phyloP scores from a whole-genome alignment of 192 early-diverging fungal genomes.

The Coemansia sp. region DNA sequence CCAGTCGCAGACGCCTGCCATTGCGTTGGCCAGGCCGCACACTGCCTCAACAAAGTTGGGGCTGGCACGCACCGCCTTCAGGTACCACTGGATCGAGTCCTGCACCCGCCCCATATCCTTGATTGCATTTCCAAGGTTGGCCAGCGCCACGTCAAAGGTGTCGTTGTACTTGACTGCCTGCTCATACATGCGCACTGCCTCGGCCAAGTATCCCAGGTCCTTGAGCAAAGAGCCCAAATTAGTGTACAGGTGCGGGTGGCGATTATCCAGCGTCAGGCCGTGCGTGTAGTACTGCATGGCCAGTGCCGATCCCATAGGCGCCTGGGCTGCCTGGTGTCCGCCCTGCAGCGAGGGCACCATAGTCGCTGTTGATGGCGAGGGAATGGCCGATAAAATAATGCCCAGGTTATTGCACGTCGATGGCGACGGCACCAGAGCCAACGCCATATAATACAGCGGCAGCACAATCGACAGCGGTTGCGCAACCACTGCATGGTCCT shows the following conservation, averaged over 20 bases:
- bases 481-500: constrained; percentile 64
- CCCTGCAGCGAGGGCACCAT: constrained; percentile 52
- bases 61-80: constrained; percentile 77
- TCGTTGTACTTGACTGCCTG: constrained; percentile 83
- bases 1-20: constrained; percentile 91
- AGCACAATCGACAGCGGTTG: constrained; percentile 67
- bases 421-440: constrained; percentile 75
- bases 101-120: constrained; percentile 90
- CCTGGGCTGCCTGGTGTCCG: constrained; percentile 50
- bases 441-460: constrained; percentile 80
- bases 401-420: constrained; percentile 92
- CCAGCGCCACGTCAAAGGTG: constrained; percentile 86
- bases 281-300: constrained; percentile 85
- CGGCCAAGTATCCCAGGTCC: constrained; percentile 80
- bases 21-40: constrained; percentile 84
- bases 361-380: constrained; percentile 55
- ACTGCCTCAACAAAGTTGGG: constrained; percentile 91
- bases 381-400: constrained; percentile 71
- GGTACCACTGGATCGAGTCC: constrained; percentile 82
- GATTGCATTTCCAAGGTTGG: constrained; percentile 89
- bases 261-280: constrained; percentile 74
- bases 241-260: constrained; percentile 90
- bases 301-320: constrained; percentile 70
- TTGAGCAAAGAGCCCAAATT: constrained; percentile 90
- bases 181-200: constrained; percentile 86